phyloP scores from a whole-genome alignment of 345 rosid species.

The Sisymbrium irio region DNA sequence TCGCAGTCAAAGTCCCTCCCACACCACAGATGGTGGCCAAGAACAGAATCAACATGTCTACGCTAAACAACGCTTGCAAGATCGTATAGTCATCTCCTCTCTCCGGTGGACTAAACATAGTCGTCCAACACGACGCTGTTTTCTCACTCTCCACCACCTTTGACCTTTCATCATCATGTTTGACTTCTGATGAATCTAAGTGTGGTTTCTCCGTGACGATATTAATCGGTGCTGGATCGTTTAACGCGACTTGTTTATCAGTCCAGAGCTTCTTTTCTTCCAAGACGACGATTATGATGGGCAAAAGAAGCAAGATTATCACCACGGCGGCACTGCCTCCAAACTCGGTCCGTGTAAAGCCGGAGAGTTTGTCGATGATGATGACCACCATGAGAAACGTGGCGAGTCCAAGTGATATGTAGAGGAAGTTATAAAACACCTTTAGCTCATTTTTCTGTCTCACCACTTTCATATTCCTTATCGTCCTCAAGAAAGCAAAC shows the following conservation, averaged over 20 bases:
- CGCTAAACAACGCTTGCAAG: slow-evolving; percentile 53
- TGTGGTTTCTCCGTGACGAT: slow-evolving; percentile 32
- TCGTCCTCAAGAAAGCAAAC: slow-evolving; percentile 39
- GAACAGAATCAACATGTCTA: slow-evolving; percentile 53
- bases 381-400: slow-evolving; percentile 47
- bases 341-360: slow-evolving; percentile 36
- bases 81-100: slow-evolving; percentile 57
- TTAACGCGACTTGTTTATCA: slow-evolving; percentile 24
- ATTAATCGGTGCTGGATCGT: slow-evolving; percentile 29
- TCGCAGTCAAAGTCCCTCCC: slow-evolving; percentile 49
- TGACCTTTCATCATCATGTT: not conserved
- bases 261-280: slow-evolving; percentile 44
- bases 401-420: slow-evolving; percentile 48
- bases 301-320: slow-evolving; percentile 36
- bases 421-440: slow-evolving; percentile 45
- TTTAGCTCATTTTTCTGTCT: slow-evolving; percentile 41
- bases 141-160: slow-evolving; percentile 4
- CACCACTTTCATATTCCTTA: slow-evolving; percentile 40
- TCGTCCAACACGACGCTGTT: slow-evolving; percentile 35
- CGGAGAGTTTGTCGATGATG: slow-evolving; percentile 40
- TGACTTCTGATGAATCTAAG: not conserved
- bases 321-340: slow-evolving; percentile 43
- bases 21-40: slow-evolving; percentile 44
- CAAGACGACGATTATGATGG: slow-evolving; percentile 39
- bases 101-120: slow-evolving; percentile 46